Evolutionary conservation across 352 stramenopile genomes (phyloP), one percentile per base, ranked within the genome.

Genomic region (Phytophthora crassamura): DNA sequence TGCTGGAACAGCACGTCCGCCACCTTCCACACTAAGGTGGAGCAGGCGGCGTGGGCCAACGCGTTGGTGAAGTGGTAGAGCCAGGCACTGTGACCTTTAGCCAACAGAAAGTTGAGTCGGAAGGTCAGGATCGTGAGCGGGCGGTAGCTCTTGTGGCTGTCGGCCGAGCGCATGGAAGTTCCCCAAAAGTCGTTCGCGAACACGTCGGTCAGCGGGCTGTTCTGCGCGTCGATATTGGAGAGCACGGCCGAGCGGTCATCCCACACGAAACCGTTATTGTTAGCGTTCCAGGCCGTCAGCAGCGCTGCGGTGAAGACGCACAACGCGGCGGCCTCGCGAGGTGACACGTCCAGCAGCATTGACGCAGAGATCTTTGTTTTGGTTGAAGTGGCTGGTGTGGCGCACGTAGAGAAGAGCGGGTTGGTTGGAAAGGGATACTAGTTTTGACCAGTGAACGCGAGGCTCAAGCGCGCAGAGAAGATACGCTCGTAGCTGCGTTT

Each of bases 181-280:
- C 90, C 90, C 92, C 92, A 98, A 67, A 97, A 97, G 69, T 97
- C 90, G 63, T 97, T 75, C n/a, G 34, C 12, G 32, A 93, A 89
- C 41, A 96, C 61, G 28, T 86, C 72, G 18, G 38, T 46, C 50
- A 78, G 74, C 10, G 62, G 41, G 42, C 63, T 67, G 49, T 41
- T 60, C 34, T 75, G 68, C n/a, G 86, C 72, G 69, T 96, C 86
- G 2, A 28, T 34, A 59, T 96, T 96, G n/a, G 28, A 16, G 7
- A 89, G 32, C 15, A 97, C 75, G 5, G 90, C 90, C 8, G 89
- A 88, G 56, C 90, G 82, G 63, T 98, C 92, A 72, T 98, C 90
- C 91, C 90, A 97, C 15, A 97, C 88, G 64, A 97, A 96, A 5
- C 72, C 80, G 40, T 87, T 89, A 20, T 51, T 12, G 16, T 80